These are phyloP conservation scores for Gynochthodes officinalis DNA, from an alignment of 257 asterid species.

Conservation along the genomic window DNA sequence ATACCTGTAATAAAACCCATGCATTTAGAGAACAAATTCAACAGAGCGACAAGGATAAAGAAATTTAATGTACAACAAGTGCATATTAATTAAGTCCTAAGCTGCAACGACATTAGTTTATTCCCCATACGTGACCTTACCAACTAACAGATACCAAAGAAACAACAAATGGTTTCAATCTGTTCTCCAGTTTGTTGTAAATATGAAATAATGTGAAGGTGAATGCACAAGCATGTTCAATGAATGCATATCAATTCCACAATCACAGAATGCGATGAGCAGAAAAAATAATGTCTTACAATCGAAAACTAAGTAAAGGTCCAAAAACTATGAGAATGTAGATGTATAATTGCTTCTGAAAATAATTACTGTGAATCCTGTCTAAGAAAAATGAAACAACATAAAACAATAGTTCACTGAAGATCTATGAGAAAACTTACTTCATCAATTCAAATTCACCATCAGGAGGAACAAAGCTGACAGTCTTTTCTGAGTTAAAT, in stretches of 20 bases:
- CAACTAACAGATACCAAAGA: background rate
- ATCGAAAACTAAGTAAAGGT: background rate
- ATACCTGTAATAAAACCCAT: constrained; percentile 50
- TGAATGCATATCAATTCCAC: background rate
- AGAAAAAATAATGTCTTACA: background rate
- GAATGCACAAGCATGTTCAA: background rate
- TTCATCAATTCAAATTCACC: constrained; percentile 99
- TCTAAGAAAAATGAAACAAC: background rate
- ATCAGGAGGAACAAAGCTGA: constrained; percentile 99
- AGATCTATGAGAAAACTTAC: constrained; percentile 58
- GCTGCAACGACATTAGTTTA: background rate
- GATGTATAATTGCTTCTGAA: background rate
- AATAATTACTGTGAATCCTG: background rate
- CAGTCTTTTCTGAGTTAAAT: constrained; percentile 97
- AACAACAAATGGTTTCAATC: background rate
- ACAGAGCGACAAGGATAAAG: background rate
- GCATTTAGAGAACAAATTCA: background rate
- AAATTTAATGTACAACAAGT: background rate
- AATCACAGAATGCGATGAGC: background rate
- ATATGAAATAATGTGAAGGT: background rate
- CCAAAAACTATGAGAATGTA: background rate
- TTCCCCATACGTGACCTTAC: too few relatives aligned
- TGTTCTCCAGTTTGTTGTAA: background rate
- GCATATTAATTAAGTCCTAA: background rate
- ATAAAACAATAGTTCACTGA: background rate